Percentiles rank a stretch among this genome's conserved stretches.
Evolutionary conservation across 495 filamentous ascomycete genomes (phyloP).

Genomic region (Talaromyces nanjingensis): DNA sequence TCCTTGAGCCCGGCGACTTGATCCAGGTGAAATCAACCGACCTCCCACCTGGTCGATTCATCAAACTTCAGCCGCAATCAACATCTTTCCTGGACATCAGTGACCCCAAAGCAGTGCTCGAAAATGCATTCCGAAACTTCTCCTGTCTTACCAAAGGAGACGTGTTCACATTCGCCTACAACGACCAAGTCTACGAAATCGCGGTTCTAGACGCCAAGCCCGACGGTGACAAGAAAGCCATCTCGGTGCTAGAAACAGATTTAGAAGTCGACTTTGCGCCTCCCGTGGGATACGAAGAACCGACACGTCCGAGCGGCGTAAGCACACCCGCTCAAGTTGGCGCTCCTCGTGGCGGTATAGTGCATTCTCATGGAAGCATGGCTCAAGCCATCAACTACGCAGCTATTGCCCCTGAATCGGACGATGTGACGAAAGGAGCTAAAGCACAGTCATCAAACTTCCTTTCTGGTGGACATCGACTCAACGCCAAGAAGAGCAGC

Average conservation of each 20-base stretch:
- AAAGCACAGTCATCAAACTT: slow-evolving; percentile 74
- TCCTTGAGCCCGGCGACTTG: slow-evolving; percentile 84
- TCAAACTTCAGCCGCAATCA: slow-evolving; percentile 93
- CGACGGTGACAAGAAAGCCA: slow-evolving; percentile 60
- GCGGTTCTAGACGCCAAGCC: slow-evolving; percentile 91
- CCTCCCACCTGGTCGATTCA: slow-evolving; percentile 77
- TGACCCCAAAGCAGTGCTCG: slow-evolving; percentile 95
- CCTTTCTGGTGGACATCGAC: slow-evolving; percentile 60
- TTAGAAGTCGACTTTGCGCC: slow-evolving; percentile 91
- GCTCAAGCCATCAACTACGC: slow-evolving; percentile 95
- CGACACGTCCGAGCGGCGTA: slow-evolving; percentile 51
- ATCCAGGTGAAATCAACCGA: slow-evolving; percentile 92
- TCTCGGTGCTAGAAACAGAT: slow-evolving; percentile 94
- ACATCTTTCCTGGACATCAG: slow-evolving; percentile 89
- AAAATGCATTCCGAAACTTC: slow-evolving; percentile 93
- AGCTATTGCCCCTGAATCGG: slow-evolving; percentile 77
- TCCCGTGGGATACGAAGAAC: slow-evolving; percentile 89
- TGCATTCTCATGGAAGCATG: slow-evolving; percentile 87
- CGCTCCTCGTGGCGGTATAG: slow-evolving; percentile 56
- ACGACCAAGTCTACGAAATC: slow-evolving; percentile 86
- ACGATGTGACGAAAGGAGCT: slow-evolving; percentile 51
- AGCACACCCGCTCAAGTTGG: slow-evolving; percentile 55
- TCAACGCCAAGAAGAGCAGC: slow-evolving; percentile 71
- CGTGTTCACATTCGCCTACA: slow-evolving; percentile 91
- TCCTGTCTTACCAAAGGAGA: slow-evolving; percentile 86